Conservation (phyloP, 352 stramenopile species). For the Globisporangium yorkense region DNA sequence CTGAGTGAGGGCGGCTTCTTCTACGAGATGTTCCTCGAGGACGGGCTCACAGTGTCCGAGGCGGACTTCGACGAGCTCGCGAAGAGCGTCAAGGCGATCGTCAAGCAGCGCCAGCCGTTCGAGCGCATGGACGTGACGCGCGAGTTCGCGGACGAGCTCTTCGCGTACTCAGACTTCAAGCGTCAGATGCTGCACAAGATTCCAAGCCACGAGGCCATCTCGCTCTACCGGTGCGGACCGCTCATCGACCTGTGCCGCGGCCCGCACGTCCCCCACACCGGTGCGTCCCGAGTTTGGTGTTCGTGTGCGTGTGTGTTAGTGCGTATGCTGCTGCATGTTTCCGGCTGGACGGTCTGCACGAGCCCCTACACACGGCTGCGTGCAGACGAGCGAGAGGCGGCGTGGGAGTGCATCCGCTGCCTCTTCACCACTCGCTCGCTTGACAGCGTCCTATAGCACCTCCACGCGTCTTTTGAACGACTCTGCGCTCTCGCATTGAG, state of each 20-base stretch:
- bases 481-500: slow-evolving; percentile 74
- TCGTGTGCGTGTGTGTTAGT: slow-evolving; percentile 12
- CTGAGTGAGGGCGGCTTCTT: slow-evolving; percentile 98
- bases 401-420: slow-evolving; percentile 16
- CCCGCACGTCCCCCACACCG: slow-evolving; percentile 93
- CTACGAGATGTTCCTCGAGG: slow-evolving; percentile 91
- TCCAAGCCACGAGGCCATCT: slow-evolving; percentile 87
- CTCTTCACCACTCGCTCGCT: slow-evolving; percentile 12
- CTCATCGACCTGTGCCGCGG: slow-evolving; percentile 97
- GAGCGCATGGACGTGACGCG: slow-evolving; percentile 86
- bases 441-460: slow-evolving; percentile 47
- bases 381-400: slow-evolving; percentile 88
- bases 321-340: too few relatives aligned
- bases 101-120: slow-evolving; percentile 92
- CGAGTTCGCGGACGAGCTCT: slow-evolving; percentile 89
- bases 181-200: slow-evolving; percentile 97
- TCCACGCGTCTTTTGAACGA: slow-evolving; percentile 52
- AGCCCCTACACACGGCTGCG: slow-evolving; percentile 25
- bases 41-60: slow-evolving; percentile 65
- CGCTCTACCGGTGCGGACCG: slow-evolving; percentile 96
- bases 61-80: slow-evolving; percentile 76
- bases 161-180: slow-evolving; percentile 96
- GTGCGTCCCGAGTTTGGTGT: slow-evolving; percentile 45
- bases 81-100: slow-evolving; percentile 93
- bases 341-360: slow-evolving; percentile 35